Conservation (phyloP, 345 rosid genomes). For the Eucalyptus pumila region DNA sequence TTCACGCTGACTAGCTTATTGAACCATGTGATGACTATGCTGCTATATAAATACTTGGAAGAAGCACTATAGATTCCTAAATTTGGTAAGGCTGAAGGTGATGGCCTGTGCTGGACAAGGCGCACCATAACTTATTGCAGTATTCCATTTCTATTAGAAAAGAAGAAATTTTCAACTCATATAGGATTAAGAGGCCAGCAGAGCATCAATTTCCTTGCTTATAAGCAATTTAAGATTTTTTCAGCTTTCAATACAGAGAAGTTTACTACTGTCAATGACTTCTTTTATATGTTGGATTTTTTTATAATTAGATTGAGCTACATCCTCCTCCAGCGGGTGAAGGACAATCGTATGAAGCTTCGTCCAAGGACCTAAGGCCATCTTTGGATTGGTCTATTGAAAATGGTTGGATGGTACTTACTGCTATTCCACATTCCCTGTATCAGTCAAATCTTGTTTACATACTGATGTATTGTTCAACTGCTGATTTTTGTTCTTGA, state of each 20-base stretch:
- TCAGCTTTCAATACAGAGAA: neutral
- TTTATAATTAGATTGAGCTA: constrained; percentile 27
- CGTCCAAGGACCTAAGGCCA: constrained; percentile 38
- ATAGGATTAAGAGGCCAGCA: neutral
- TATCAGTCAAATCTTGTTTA: neutral
- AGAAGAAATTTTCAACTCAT: neutral
- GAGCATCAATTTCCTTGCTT: neutral
- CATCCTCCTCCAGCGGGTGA: constrained; percentile 46
- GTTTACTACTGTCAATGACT: neutral
- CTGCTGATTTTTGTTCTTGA: neutral
- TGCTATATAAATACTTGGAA: neutral
- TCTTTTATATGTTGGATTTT: neutral
- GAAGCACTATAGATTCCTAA: neutral
- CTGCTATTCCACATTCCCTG: neutral
- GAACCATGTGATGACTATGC: neutral
- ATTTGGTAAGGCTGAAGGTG: neutral
- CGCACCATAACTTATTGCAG: neutral
- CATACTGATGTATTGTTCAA: neutral
- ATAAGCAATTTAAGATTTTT: neutral
- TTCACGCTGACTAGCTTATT: neutral
- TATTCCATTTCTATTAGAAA: neutral
- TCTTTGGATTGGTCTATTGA: constrained; percentile 45
- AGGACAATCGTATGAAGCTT: constrained; percentile 31
- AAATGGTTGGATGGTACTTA: constrained; percentile 39
- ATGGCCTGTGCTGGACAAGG: neutral